A percentile compares a stretch with the other conserved stretches of the same genome.
Conservation (phyloP, 1,284 basidiomycete species). For the Phenoliferia sp. region DNA sequence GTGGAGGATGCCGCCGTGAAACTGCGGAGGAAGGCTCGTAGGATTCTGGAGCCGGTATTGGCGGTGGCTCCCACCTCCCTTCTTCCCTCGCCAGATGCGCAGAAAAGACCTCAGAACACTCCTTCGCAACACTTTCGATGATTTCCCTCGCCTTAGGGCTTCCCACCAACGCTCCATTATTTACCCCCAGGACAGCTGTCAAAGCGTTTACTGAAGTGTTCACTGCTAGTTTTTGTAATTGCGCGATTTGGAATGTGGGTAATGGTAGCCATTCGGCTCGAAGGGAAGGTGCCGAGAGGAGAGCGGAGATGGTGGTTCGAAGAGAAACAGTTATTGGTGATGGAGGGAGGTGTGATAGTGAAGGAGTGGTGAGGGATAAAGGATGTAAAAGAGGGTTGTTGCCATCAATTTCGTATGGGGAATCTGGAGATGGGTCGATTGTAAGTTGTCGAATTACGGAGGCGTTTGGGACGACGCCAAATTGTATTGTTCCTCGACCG, state of each 20-base stretch:
- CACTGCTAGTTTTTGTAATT: conserved; percentile 78
- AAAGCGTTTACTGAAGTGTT: conserved; percentile 84
- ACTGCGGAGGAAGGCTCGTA: not conserved
- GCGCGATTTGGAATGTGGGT: conserved; percentile 61
- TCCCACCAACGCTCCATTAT: conserved; percentile 63
- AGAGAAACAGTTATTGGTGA: conserved; percentile 51
- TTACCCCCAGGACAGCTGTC: conserved; percentile 72
- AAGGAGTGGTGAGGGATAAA: conserved; percentile 35
- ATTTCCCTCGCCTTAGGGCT: conserved; percentile 32
- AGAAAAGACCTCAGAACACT: conserved; percentile 36
- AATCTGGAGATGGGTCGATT: conserved; percentile 32
- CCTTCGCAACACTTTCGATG: conserved; percentile 30
- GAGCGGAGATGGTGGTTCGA: conserved; percentile 61
- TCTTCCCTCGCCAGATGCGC: conserved; percentile 29
- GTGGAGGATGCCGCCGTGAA: conserved; percentile 30
- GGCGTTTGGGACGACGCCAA: conserved; percentile 75
- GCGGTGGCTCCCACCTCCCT: conserved; percentile 17
- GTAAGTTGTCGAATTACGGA: too few relatives aligned
- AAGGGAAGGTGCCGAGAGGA: conserved; percentile 58
- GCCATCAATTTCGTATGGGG: conserved; percentile 10
- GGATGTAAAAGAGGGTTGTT: conserved; percentile 35
- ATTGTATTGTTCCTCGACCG: conserved; percentile 65
- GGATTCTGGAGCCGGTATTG: not conserved
- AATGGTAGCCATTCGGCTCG: conserved; percentile 64
- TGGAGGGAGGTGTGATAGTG: conserved; percentile 54